Evolutionary conservation across 2,329 filamentous ascomycete species (phyloP).

Genomic region (Thermoascus crustaceus): DNA sequence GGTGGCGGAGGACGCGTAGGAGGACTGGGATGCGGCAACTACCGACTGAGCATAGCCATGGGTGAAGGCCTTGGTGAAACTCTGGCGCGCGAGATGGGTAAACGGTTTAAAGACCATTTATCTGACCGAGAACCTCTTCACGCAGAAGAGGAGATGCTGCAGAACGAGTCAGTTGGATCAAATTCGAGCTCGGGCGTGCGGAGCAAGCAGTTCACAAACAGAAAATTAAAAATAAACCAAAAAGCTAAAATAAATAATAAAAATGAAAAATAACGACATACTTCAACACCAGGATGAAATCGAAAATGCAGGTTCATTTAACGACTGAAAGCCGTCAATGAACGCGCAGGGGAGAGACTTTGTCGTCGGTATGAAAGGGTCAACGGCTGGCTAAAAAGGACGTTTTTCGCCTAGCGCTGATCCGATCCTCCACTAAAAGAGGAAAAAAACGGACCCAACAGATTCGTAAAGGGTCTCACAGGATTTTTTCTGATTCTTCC

Average conservation of each 20-base stretch:
- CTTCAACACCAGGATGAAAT: slow-evolving; percentile 53
- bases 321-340: slow-evolving; percentile 80
- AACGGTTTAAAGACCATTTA: slow-evolving; percentile 80
- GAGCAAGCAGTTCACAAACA: too few species aligned
- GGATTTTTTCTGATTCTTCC: background rate
- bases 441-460: too few species aligned
- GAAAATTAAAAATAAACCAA: too few species aligned
- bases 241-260: slow-evolving; percentile 7
- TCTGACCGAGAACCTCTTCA: slow-evolving; percentile 60
- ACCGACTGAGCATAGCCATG: slow-evolving; percentile 98
- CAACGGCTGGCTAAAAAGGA: background rate
- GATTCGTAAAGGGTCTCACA: too few species aligned
- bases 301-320: slow-evolving; percentile 95
- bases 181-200: too few species aligned
- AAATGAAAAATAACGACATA: slow-evolving; percentile 38
- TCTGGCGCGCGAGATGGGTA: slow-evolving; percentile 85
- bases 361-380: background rate
- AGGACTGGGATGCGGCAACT: slow-evolving; percentile 86
- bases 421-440: too few species aligned
- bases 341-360: slow-evolving; percentile 57
- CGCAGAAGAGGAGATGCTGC: slow-evolving; percentile 48
- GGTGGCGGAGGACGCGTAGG: slow-evolving; percentile 60
- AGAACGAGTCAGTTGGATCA: slow-evolving; percentile 12
- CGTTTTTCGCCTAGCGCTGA: too few species aligned
- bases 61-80: slow-evolving; percentile 92